A percentile compares a stretch with the other conserved stretches of the same genome.
Conservation (phyloP, 148 eudicot genomes). For the Rhododendron kiyosumense region DNA sequence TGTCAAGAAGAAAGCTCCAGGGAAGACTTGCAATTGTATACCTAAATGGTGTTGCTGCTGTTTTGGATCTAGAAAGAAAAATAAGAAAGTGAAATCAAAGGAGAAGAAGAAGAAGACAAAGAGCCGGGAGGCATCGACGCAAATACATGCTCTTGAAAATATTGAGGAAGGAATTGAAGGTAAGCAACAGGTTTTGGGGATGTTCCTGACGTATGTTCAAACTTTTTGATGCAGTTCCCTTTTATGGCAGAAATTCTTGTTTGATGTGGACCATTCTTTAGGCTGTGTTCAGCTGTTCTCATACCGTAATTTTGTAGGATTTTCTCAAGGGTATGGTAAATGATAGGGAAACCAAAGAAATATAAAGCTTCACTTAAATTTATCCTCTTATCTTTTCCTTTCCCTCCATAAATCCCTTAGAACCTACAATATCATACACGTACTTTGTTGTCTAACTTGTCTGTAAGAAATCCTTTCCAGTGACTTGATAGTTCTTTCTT, state of each 20-base stretch:
- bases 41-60: conserved; percentile 74
- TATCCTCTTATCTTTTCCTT: neutral
- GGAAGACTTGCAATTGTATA: conserved; percentile 72
- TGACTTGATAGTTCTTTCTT: neutral
- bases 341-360: neutral
- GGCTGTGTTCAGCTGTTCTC: neutral
- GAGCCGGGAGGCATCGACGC: conserved; percentile 64
- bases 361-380: neutral
- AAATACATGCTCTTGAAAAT: conserved; percentile 91
- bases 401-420: neutral
- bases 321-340: neutral
- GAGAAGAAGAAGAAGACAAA: conserved; percentile 59
- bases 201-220: neutral
- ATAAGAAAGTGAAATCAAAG: conserved; percentile 53
- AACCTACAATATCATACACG: neutral
- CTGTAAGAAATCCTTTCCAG: neutral
- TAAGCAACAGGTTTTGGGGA: conserved; percentile 14
- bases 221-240: neutral
- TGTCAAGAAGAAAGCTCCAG: conserved; percentile 53
- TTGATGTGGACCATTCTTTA: neutral
- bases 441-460: neutral
- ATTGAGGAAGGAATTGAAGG: conserved; percentile 98
- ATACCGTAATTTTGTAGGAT: neutral
- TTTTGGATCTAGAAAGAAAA: conserved; percentile 52
- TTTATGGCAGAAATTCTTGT: neutral